These are phyloP conservation scores for Acanthamoeba lenticulata DNA, from an alignment of 208 protist genomes.

Conservation along the genomic window DNA sequence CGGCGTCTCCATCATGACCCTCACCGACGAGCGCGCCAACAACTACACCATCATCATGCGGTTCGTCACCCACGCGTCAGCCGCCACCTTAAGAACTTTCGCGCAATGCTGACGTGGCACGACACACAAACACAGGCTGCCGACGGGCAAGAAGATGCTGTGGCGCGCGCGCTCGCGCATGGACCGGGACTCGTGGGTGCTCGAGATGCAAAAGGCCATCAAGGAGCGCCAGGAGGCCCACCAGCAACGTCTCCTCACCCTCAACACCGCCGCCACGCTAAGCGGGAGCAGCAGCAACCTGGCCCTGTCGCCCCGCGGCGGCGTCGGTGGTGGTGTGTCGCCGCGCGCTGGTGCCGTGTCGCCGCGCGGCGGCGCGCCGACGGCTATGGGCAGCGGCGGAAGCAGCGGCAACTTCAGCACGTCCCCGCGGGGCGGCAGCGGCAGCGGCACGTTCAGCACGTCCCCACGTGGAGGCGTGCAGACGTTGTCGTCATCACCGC, in stretches of 20 bases:
- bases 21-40: neutral
- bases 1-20: slow-evolving; percentile 1
- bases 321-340: too few relatives aligned
- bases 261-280: neutral
- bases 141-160: neutral
- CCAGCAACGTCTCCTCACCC: neutral
- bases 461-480: too few relatives aligned
- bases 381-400: too few relatives aligned
- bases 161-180: neutral
- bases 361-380: too few relatives aligned
- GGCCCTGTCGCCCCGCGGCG: neutral
- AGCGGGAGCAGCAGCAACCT: neutral
- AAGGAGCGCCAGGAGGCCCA: neutral
- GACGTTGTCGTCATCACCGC: too few relatives aligned
- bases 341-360: neutral
- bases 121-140: too few relatives aligned
- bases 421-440: too few relatives aligned
- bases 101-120: too few relatives aligned
- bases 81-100: too few relatives aligned
- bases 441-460: neutral
- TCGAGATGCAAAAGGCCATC: neutral
- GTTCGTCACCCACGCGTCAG: neutral
- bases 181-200: neutral
- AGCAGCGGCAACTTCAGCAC: neutral
- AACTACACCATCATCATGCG: neutral